Evolutionary conservation across 306 rosid genomes (phyloP).

Genomic region (Boehmeria nivea): DNA sequence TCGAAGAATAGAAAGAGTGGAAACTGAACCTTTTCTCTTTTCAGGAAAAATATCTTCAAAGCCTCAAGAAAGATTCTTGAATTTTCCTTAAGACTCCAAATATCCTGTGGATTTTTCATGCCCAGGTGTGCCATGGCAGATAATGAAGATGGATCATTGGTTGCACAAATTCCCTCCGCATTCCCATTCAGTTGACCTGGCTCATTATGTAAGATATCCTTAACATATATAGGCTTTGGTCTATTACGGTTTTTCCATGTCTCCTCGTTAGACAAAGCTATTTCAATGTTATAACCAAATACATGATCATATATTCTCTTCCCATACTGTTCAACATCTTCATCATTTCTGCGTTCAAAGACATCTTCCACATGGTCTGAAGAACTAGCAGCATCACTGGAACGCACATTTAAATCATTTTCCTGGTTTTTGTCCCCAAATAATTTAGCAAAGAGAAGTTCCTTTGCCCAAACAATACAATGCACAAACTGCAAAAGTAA

Average conservation of each 20-base stretch:
- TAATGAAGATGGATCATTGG: slow-evolving; percentile 41
- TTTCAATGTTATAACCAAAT: slow-evolving; percentile 87
- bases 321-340: slow-evolving; percentile 82
- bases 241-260: slow-evolving; percentile 95
- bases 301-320: slow-evolving; percentile 91
- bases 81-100: slow-evolving; percentile 87
- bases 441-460: slow-evolving; percentile 82
- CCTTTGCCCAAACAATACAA: slow-evolving; percentile 99
- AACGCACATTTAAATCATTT: slow-evolving; percentile 83
- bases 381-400: slow-evolving; percentile 78
- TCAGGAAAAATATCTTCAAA: slow-evolving; percentile 61
- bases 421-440: slow-evolving; percentile 93
- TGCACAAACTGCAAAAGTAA: slow-evolving; percentile 75
- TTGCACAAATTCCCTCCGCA: slow-evolving; percentile 32
- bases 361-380: slow-evolving; percentile 70
- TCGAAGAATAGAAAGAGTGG: slow-evolving; percentile 17
- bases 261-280: slow-evolving; percentile 83
- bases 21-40: slow-evolving; percentile 68
- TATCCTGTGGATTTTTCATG: slow-evolving; percentile 96
- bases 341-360: slow-evolving; percentile 70
- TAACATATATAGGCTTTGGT: slow-evolving; percentile 77
- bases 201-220: slow-evolving; percentile 58
- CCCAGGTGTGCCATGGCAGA: slow-evolving; percentile 91
- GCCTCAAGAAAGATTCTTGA: slow-evolving; percentile 77
- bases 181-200: slow-evolving; percentile 65